Percentiles rank a stretch among this genome's conserved stretches.
Conservation (phyloP, 2,329 filamentous ascomycete genomes). For the Scedosporium boydii region DNA sequence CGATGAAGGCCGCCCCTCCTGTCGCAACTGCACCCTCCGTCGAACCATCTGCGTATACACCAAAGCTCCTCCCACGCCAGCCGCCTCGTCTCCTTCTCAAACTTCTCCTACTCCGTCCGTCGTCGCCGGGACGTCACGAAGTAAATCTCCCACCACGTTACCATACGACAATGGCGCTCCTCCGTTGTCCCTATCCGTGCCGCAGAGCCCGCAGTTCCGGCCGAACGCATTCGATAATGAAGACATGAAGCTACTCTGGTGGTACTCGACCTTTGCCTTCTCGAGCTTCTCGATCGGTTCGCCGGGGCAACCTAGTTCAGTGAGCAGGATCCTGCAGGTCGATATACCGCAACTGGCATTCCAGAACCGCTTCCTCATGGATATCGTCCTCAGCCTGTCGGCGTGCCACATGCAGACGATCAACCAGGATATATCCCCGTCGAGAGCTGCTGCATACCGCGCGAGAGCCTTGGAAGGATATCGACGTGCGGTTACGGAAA, state of each 20-base stretch:
- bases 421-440: slow-evolving; percentile 26
- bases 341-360: slow-evolving; percentile 41
- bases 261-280: slow-evolving; percentile 38
- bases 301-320: slow-evolving; percentile 19
- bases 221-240: slow-evolving; percentile 23
- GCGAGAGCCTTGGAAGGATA: slow-evolving; percentile 41
- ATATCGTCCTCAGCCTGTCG: slow-evolving; percentile 42
- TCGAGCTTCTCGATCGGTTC: slow-evolving; percentile 32
- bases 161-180: background rate
- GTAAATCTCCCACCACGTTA: background rate
- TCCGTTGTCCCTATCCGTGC: background rate
- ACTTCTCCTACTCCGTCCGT: background rate
- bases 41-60: slow-evolving; percentile 39
- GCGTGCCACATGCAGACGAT: slow-evolving; percentile 38
- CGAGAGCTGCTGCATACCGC: slow-evolving; percentile 33
- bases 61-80: slow-evolving; percentile 10
- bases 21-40: slow-evolving; percentile 38
- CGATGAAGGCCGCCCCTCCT: slow-evolving; percentile 39
- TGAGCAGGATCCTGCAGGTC: slow-evolving; percentile 35
- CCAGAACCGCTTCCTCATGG: slow-evolving; percentile 43
- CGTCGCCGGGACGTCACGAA: background rate
- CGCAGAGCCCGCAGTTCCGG: slow-evolving; percentile 10
- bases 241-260: slow-evolving; percentile 48
- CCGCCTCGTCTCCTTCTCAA: slow-evolving; percentile 5
- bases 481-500: slow-evolving; percentile 37